These are phyloP conservation scores for Piper longum DNA, from an alignment of 164 flowering plant species.

Conservation along the genomic window DNA sequence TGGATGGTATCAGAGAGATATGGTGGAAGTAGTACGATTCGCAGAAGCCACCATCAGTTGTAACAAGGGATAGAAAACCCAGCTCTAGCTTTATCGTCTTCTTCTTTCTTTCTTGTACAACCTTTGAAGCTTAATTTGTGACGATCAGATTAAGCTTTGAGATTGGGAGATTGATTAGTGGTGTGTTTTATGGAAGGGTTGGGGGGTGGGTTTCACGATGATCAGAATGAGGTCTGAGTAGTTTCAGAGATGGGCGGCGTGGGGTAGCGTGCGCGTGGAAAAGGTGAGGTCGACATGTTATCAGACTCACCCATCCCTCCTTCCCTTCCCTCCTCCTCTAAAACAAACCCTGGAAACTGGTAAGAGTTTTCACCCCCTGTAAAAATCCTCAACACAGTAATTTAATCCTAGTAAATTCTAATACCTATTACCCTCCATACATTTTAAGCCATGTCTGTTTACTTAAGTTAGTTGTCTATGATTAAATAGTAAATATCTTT, in stretches of 20 bases:
- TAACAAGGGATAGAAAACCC: not conserved
- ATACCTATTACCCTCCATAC: too few relatives aligned
- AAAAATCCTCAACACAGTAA: too few relatives aligned
- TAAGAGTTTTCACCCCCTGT: too few relatives aligned
- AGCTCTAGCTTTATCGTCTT: not conserved
- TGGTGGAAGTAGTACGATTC: too few relatives aligned
- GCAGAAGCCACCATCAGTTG: not conserved
- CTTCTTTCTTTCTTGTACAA: not conserved
- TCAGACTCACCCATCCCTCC: constrained; percentile 22
- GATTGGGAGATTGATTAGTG: too few relatives aligned
- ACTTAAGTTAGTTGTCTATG: too few relatives aligned
- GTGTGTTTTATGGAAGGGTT: not conserved
- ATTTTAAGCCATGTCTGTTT: too few relatives aligned
- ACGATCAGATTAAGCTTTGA: too few relatives aligned
- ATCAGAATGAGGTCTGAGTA: not conserved
- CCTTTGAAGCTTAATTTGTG: not conserved
- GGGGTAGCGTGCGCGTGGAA: constrained; percentile 26
- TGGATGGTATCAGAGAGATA: too few relatives aligned
- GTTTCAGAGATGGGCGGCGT: not conserved
- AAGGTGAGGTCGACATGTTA: constrained; percentile 18
- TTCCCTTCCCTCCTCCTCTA: not conserved
- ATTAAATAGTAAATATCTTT: too few relatives aligned
- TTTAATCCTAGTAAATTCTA: too few relatives aligned
- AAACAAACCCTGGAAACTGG: not conserved
- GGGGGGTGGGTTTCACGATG: too few relatives aligned